Evolutionary conservation across 1,284 basidiomycete genomes (phyloP).

Genomic region (Trichosporon inkin): DNA sequence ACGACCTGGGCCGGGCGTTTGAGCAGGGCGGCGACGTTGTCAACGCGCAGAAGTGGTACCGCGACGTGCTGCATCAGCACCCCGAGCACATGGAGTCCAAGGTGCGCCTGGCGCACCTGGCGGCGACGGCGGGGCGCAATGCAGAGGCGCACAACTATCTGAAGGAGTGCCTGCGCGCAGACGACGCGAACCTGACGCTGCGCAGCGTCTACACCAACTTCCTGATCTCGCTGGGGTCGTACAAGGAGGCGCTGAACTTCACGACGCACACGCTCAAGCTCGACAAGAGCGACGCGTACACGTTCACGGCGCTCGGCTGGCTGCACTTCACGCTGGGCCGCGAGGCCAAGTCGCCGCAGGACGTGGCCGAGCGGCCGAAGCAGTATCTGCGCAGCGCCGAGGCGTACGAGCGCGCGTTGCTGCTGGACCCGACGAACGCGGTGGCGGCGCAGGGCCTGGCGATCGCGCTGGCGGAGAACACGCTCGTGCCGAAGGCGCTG

Average conservation of each 20-base stretch:
- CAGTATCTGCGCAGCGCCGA: constrained; percentile 77
- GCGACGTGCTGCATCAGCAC: constrained; percentile 74
- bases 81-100: constrained; percentile 94
- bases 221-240: constrained; percentile 57
- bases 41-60: constrained; percentile 75
- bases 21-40: constrained; percentile 70
- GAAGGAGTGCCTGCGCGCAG: constrained; percentile 64
- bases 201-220: constrained; percentile 81
- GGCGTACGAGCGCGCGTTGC: constrained; percentile 82
- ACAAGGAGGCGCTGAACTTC: constrained; percentile 75
- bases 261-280: constrained; percentile 76
- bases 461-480: constrained; percentile 85
- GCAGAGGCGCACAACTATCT: constrained; percentile 78
- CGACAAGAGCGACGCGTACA: constrained; percentile 82
- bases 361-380: constrained; percentile 68
- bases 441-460: constrained; percentile 89
- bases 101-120: constrained; percentile 77
- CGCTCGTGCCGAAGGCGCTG: constrained; percentile 56
- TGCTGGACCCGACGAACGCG: constrained; percentile 73
- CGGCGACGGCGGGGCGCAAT: constrained; percentile 62
- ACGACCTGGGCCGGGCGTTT: constrained; percentile 81
- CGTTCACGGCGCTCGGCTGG: constrained; percentile 80
- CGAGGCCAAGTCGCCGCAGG: constrained; percentile 51
- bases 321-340: constrained; percentile 77
- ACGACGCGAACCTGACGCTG: constrained; percentile 42